Evolutionary conservation across 805 yeast genomes (phyloP).

Genomic region (Jamesozyma jinghongensis): DNA sequence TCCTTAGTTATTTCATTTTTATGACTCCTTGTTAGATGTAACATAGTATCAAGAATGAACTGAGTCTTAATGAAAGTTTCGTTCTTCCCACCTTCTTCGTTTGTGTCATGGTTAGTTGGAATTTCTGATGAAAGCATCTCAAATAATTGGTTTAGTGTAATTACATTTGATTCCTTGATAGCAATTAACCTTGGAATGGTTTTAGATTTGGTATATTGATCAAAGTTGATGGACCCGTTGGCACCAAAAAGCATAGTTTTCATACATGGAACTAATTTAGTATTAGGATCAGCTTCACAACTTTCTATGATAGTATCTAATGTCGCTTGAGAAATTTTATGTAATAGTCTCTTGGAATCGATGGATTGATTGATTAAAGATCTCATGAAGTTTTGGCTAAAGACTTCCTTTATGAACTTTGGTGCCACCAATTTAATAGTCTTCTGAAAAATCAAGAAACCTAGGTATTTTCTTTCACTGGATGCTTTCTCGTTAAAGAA

Average conservation of each 20-base stretch:
- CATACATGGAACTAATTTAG: conserved; percentile 28
- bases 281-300: conserved; percentile 30
- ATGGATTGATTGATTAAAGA: conserved; percentile 69
- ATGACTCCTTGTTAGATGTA: conserved; percentile 43
- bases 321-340: conserved; percentile 53
- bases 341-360: conserved; percentile 52
- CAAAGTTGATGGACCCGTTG: conserved; percentile 62
- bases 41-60: conserved; percentile 54
- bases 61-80: conserved; percentile 19
- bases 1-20: conserved; percentile 23
- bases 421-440: conserved; percentile 31
- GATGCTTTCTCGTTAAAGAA: conserved; percentile 71
- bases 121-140: conserved; percentile 8
- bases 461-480: conserved; percentile 78
- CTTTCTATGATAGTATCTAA: conserved; percentile 37
- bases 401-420: conserved; percentile 25
- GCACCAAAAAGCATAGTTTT: conserved; percentile 33
- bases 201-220: conserved; percentile 64
- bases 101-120: conserved; percentile 1
- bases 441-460: conserved; percentile 60
- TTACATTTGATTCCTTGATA: conserved; percentile 7
- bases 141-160: conserved; percentile 21
- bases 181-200: conserved; percentile 41
- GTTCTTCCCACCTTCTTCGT: neutral
- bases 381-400: conserved; percentile 61